These are phyloP conservation scores for Eimeria maxima DNA, from an alignment of 169 alveolate genomes.

Conservation along the genomic window DNA sequence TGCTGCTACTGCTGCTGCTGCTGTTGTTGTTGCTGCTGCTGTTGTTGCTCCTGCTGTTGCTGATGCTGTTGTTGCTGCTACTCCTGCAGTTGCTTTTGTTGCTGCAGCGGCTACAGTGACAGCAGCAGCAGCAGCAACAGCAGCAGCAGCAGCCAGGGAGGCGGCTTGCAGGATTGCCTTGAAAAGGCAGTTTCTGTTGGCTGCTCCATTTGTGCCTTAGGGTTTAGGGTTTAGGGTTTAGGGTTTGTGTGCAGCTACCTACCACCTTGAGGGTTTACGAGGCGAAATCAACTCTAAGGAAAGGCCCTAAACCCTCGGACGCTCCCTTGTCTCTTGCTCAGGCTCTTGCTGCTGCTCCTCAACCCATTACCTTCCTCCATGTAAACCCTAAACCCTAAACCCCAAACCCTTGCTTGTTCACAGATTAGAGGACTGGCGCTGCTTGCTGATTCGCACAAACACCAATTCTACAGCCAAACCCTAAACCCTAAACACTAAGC, in stretches of 20 bases:
- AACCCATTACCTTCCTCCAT: neutral
- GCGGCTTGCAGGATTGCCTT: neutral
- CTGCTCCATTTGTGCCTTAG: neutral
- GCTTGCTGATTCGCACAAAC: too few species aligned
- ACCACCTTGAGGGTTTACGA: constrained; percentile 17
- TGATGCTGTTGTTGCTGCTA: neutral
- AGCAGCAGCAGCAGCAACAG: constrained; percentile 14
- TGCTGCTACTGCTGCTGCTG: neutral
- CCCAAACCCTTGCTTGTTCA: neutral
- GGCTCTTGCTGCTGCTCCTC: neutral
- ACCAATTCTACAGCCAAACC: too few species aligned
- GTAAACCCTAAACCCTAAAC: constrained; percentile 22
- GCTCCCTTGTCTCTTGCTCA: neutral
- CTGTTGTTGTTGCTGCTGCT: neutral
- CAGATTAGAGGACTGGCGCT: too few species aligned
- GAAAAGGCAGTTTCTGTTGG: neutral
- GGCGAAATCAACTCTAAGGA: neutral
- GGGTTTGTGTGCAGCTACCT: constrained; percentile 17
- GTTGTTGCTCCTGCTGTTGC: neutral
- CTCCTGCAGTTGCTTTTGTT: neutral
- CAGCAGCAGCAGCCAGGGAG: neutral
- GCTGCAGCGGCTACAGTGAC: neutral
- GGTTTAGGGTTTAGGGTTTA: neutral
- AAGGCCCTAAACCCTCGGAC: neutral
- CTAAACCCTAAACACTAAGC: neutral